A percentile compares a stretch with the other conserved stretches of the same genome.
phyloP scores from a whole-genome alignment of 2,329 filamentous ascomycete species.

The Aureobasidium sp. region DNA sequence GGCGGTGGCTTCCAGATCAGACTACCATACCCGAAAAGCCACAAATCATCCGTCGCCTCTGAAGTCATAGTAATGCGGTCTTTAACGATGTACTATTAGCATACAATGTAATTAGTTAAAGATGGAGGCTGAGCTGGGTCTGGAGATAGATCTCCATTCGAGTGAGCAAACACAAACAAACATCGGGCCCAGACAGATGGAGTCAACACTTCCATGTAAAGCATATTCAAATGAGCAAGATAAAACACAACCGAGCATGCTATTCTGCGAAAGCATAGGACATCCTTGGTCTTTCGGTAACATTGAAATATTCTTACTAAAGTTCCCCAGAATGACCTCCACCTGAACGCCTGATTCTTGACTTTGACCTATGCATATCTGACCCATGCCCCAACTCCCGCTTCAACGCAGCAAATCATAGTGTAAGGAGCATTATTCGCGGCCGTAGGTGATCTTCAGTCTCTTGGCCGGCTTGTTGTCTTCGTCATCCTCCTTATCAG shows the following conservation, averaged over 20 bases:
- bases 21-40: conserved; percentile 96
- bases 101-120: neutral
- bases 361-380: neutral
- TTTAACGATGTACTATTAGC: neutral
- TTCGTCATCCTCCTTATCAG: conserved; percentile 40
- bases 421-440: conserved; percentile 31
- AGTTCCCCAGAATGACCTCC: neutral
- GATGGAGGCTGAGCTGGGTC: neutral
- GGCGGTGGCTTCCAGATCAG: conserved; percentile 98
- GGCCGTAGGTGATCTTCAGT: conserved; percentile 44
- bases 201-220: neutral
- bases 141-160: neutral
- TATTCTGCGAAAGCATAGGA: neutral
- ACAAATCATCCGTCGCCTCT: conserved; percentile 52
- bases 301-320: neutral
- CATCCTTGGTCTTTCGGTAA: neutral
- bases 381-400: conserved; percentile 5
- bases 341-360: neutral
- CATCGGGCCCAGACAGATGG: neutral
- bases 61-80: neutral
- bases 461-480: conserved; percentile 40
- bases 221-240: neutral
- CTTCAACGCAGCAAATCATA: conserved; percentile 16
- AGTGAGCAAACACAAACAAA: conserved; percentile 9
- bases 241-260: neutral